Conservation (phyloP, 2,329 filamentous ascomycete genomes). For the Emmonsiellopsis sp. region DNA sequence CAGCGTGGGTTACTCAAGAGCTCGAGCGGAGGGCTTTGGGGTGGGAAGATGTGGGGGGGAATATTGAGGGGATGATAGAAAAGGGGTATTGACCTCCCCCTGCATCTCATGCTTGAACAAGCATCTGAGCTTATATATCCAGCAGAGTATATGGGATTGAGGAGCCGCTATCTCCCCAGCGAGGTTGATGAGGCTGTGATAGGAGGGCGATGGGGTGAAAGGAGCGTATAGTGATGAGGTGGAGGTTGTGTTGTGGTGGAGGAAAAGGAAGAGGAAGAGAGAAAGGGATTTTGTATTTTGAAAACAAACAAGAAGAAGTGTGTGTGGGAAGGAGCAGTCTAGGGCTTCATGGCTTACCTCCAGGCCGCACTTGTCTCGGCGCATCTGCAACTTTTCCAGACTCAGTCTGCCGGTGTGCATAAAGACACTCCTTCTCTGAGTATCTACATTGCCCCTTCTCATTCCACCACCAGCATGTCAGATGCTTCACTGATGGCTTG, state of each 20-base stretch:
- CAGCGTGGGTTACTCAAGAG: background rate
- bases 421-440: slow-evolving; percentile 16
- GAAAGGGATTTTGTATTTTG: background rate
- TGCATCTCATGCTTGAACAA: no score
- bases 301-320: no score
- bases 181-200: background rate
- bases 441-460: slow-evolving; percentile 15
- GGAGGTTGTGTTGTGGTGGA: background rate
- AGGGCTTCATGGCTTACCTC: slow-evolving; percentile 8
- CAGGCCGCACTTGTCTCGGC: slow-evolving; percentile 11
- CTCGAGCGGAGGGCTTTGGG: background rate
- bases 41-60: background rate
- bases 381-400: slow-evolving; percentile 13
- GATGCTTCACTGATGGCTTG: slow-evolving; percentile 17
- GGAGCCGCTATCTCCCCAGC: no score
- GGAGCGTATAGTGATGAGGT: background rate
- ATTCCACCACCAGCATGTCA: slow-evolving; percentile 24
- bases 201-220: background rate
- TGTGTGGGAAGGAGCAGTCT: no score
- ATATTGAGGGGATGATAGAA: background rate
- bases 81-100: background rate
- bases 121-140: background rate
- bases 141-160: background rate
- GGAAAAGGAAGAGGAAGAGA: background rate
- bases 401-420: slow-evolving; percentile 19